Conservation (phyloP, 768 basidiomycete genomes). For the Lyophyllum atratum region DNA sequence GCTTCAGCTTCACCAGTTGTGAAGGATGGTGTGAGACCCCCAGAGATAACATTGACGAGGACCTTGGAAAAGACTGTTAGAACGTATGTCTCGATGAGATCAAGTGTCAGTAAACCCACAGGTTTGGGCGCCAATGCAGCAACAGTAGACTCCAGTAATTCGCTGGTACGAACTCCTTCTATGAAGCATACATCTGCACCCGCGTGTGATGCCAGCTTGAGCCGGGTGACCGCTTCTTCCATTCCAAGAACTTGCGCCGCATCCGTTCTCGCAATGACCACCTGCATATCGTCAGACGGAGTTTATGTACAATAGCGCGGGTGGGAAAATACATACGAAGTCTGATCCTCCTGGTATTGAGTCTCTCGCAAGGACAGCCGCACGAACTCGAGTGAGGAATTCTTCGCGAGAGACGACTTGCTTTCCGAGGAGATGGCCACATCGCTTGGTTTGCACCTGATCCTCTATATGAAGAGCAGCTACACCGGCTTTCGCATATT, state of each 20-base stretch:
- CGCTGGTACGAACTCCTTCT: constrained; percentile 72
- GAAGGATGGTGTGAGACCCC: constrained; percentile 76
- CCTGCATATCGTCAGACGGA: constrained; percentile 31
- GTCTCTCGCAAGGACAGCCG: constrained; percentile 77
- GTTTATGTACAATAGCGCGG: not conserved
- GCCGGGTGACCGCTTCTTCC: constrained; percentile 69
- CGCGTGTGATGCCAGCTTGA: constrained; percentile 70
- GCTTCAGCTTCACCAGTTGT: constrained; percentile 68
- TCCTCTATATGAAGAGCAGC: constrained; percentile 82
- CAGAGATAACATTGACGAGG: constrained; percentile 80
- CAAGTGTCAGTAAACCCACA: constrained; percentile 31
- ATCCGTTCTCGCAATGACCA: constrained; percentile 77
- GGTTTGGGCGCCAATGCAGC: constrained; percentile 72
- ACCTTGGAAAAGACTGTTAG: constrained; percentile 35
- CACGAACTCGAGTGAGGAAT: constrained; percentile 72
- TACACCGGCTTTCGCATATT: constrained; percentile 69
- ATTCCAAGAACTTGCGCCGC: constrained; percentile 79
- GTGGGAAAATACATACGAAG: constrained; percentile 49
- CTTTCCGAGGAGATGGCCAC: constrained; percentile 79
- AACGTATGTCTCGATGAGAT: not conserved
- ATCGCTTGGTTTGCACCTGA: constrained; percentile 82
- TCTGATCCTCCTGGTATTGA: constrained; percentile 74
- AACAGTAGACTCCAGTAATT: constrained; percentile 64
- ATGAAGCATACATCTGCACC: constrained; percentile 85
- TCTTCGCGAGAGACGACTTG: constrained; percentile 81